Percentiles rank a stretch among this genome's conserved stretches.
Conservation (phyloP, 257 asterid genomes). For the Coffea canephora region DNA sequence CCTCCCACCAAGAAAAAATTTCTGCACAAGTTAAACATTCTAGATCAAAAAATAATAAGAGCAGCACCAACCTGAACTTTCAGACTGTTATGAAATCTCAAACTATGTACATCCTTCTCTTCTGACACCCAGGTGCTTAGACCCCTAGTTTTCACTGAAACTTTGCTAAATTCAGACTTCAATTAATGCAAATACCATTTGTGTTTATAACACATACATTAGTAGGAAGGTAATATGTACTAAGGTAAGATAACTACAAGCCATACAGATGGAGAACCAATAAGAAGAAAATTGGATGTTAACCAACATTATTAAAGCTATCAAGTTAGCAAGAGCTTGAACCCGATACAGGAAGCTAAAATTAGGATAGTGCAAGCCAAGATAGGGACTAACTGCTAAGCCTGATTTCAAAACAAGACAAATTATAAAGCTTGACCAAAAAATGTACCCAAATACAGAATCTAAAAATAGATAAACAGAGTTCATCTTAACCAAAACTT, state of each 20-base stretch:
- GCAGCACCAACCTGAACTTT: neutral
- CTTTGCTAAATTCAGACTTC: neutral
- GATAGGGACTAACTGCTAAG: neutral
- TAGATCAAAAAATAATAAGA: neutral
- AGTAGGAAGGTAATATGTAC: neutral
- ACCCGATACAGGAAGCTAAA: neutral
- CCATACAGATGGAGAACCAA: neutral
- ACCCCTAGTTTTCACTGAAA: neutral
- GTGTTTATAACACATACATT: neutral
- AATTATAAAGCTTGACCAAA: neutral
- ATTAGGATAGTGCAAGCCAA: neutral
- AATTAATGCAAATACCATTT: neutral
- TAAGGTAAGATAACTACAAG: neutral
- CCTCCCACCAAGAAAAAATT: conserved; percentile 86
- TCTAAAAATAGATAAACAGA: neutral
- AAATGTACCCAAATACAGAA: neutral
- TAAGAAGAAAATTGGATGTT: neutral
- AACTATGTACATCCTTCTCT: neutral
- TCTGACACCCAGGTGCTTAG: neutral
- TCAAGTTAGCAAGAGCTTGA: conserved; percentile 4
- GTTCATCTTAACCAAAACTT: neutral
- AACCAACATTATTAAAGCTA: neutral
- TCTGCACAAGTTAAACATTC: conserved; percentile 52
- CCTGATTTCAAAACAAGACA: neutral
- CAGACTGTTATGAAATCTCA: neutral